Evolutionary conservation across 2,329 filamentous ascomycete genomes (phyloP), one percentile per base, ranked within the genome.

Genomic region (Hypoxylon sp.): DNA sequence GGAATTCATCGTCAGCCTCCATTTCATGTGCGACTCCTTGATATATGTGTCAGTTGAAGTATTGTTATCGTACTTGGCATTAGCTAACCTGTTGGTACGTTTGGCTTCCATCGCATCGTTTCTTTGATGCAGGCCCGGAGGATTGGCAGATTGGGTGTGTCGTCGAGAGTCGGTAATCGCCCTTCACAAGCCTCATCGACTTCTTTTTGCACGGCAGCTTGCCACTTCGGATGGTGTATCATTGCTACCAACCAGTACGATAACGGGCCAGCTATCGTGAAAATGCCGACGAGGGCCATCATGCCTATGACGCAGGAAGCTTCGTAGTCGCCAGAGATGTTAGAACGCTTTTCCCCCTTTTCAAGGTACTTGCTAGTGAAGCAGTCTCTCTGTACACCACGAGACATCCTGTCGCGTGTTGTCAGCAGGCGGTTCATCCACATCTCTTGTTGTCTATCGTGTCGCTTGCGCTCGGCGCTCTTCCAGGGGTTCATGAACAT

Each of bases 401-500:
- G 77, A 2, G 75, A 75, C 79, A 84, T 83, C 60, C 81, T 80
- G 31, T 73, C 73, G 14, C 80, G 78, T 4, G 80, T 80, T 3
- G 73, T 76, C 1, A 78, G 47, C 0, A 86, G 76, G n/a, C 80
- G 79, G 5, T 83, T 77, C 83, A 86, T 83, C 82, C 84, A 87
- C 81, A 84, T 86, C 0, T 75, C 81, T 66, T 86, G 82, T 66
- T 87, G 85, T 39, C 83, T 81, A 48, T 87, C 85, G 70, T 87
- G 85, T 19, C 85, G 81, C 73, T 84, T 85, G 44, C 79, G 80
- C 73, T 87, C 85, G 5, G 83, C 82, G 13, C 78, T 78, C 75
- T 87, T 87, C 85, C 85, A 87, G 0, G 85, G 85, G 70, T 87
- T 87, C 50, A 87, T 79, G 13, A 76, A 69, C 63, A 79, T 76